Conservation (phyloP, 2,329 filamentous ascomycete species). For the Thielaviopsis euricoi region DNA sequence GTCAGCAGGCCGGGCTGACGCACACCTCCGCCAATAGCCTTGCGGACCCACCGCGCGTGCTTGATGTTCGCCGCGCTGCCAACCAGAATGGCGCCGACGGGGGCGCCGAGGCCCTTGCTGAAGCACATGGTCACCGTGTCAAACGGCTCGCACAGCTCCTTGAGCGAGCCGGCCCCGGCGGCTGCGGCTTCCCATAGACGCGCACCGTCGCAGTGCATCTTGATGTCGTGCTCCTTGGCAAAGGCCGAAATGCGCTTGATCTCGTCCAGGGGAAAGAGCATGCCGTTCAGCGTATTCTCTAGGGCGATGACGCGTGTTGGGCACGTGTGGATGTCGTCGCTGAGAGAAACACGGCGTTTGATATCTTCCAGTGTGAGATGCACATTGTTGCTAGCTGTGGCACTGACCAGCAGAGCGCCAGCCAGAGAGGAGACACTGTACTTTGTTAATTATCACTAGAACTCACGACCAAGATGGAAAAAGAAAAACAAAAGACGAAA, state of each 20-base stretch:
- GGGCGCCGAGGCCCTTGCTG: conserved; percentile 68
- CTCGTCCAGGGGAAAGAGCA: conserved; percentile 61
- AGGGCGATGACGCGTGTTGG: conserved; percentile 69
- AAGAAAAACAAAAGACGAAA: neutral
- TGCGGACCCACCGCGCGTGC: conserved; percentile 34
- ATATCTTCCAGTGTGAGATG: conserved; percentile 68
- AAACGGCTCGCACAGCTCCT: conserved; percentile 51
- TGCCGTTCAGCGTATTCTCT: conserved; percentile 73
- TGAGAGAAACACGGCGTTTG: conserved; percentile 43
- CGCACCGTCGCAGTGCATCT: conserved; percentile 65
- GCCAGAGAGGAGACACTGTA: conserved; percentile 51
- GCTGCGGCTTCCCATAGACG: conserved; percentile 68
- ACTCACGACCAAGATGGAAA: neutral
- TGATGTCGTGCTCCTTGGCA: conserved; percentile 45
- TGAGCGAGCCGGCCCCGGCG: conserved; percentile 47
- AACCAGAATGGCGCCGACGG: conserved; percentile 61
- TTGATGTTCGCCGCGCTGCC: conserved; percentile 24
- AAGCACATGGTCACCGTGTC: conserved; percentile 67
- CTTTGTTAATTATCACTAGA: neutral
- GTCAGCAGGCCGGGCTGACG: conserved; percentile 58
- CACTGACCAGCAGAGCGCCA: conserved; percentile 50
- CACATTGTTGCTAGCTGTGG: conserved; percentile 52
- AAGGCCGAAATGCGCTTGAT: conserved; percentile 52
- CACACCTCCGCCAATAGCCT: conserved; percentile 57
- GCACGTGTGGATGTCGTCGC: conserved; percentile 58